Base-by-base conservation (phyloP, 345 rosid genomes). In the Gynandropsis gynandra region DNA sequence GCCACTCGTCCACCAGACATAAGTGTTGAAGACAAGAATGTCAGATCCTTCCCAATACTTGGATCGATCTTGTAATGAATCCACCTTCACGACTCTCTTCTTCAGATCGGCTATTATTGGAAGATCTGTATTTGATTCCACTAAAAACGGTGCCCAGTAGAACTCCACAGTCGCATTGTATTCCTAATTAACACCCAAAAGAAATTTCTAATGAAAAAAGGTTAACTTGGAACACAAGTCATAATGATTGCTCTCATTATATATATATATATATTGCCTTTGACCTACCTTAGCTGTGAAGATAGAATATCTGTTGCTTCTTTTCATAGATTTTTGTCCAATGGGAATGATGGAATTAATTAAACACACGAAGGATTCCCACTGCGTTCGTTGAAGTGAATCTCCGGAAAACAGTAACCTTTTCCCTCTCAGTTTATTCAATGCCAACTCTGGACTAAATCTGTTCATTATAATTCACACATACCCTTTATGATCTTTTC, bases 1-100 rank as follows among this genome's bases (percentile, higher is more conserved):
- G 14, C 89, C 87, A 62, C 68, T 85, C 95, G 83, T 92, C 98
- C 98, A 92, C 98, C 98, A 92, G 21, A 92, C 84, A 27, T 92
- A 92, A 11, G 85, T 81, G 74, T 92, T 92, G 62, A 92, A 92
- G 7, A 80, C 81, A 5, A 92, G 62, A 48, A 85, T 74, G 67
- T 92, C 97, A 0, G 79, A 89, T 46, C 82, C 80, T 27, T 66
- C 76, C 98, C 97, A 92, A 58, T 66, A 52, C 44, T 68, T 72
- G 11, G 85, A 78, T 42, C 85, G 79, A 61, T 72, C 85, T 31
- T 68, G 65, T 47, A 92, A 75, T 1, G 98, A 85, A 70, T 92
- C 95, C 15, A 90, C 90, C 72, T 72, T 92, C 44, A 88, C 61
- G 55, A 87, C 76, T 53, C 98, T 71, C 41, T 88, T 80, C 70